Conservation (phyloP, 768 basidiomycete species). For the Tylopilus rubrobrunneus region DNA sequence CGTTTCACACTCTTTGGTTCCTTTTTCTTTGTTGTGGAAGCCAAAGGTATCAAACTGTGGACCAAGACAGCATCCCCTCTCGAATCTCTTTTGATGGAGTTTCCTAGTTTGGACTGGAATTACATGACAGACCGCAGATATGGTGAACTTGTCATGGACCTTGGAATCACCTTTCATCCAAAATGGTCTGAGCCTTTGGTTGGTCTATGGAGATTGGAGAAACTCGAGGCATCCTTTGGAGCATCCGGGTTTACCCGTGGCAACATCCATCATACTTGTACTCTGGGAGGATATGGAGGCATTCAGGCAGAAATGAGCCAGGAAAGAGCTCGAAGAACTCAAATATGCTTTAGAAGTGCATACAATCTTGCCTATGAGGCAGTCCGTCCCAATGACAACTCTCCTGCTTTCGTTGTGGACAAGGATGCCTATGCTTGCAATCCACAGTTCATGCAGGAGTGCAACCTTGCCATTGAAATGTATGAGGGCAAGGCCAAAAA, state of each 20-base stretch:
- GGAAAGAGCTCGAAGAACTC: constrained; percentile 2
- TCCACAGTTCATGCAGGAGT: background rate
- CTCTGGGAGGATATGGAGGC: background rate
- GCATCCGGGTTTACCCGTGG: constrained; percentile 5
- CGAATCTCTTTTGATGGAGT: too few species aligned
- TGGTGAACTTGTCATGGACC: background rate
- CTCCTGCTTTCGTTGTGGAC: background rate
- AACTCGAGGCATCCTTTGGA: constrained; percentile 3
- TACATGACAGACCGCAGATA: background rate
- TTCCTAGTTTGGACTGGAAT: too few species aligned
- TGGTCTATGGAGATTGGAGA: background rate
- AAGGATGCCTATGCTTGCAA: constrained; percentile 3
- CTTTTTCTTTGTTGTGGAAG: background rate
- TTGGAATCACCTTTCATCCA: background rate
- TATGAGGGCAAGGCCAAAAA: background rate
- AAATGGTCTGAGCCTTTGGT: background rate
- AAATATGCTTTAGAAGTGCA: constrained; percentile 10
- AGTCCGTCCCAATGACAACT: background rate
- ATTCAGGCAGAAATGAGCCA: constrained; percentile 5
- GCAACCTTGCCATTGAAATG: too few species aligned
- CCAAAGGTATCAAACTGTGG: background rate
- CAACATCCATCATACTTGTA: constrained; percentile 6
- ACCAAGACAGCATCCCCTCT: background rate
- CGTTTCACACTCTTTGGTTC: background rate
- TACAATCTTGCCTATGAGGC: constrained; percentile 17